phyloP scores from a whole-genome alignment of 2,329 filamentous ascomycete genomes.

The Trichoderma atroviride region DNA sequence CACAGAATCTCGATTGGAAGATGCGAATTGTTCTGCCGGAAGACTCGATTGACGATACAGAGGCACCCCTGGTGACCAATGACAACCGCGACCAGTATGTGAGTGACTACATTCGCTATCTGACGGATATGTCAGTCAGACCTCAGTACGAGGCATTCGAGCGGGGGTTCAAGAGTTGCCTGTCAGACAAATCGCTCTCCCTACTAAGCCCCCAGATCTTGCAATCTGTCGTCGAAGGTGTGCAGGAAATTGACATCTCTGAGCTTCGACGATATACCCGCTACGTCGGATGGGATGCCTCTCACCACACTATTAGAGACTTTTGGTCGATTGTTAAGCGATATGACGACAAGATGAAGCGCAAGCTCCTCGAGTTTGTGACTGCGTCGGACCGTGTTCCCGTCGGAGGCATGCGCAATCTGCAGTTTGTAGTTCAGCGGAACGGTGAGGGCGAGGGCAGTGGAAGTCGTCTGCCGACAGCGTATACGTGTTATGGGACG shows the following conservation, averaged over 20 bases:
- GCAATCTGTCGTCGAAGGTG: constrained; percentile 80
- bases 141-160: constrained; percentile 81
- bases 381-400: constrained; percentile 91
- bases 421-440: constrained; percentile 82
- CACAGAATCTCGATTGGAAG: constrained; percentile 49
- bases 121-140: constrained; percentile 75
- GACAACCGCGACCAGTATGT: constrained; percentile 79
- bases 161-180: constrained; percentile 75
- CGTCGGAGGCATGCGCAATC: constrained; percentile 77
- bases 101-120: constrained; percentile 80
- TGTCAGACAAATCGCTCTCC: constrained; percentile 69
- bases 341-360: constrained; percentile 70
- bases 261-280: constrained; percentile 71
- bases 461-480: constrained; percentile 71
- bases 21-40: constrained; percentile 29
- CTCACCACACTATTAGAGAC: constrained; percentile 69
- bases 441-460: constrained; percentile 66
- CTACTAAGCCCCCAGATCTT: constrained; percentile 73
- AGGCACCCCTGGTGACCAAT: constrained; percentile 76
- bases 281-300: constrained; percentile 79
- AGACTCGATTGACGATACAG: constrained; percentile 37
- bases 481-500: constrained; percentile 91
- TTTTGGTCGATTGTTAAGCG: constrained; percentile 82
- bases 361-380: constrained; percentile 85
- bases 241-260: constrained; percentile 75